phyloP scores from a whole-genome alignment of 78 protist species.

The Paratrimastix pyriformis region DNA sequence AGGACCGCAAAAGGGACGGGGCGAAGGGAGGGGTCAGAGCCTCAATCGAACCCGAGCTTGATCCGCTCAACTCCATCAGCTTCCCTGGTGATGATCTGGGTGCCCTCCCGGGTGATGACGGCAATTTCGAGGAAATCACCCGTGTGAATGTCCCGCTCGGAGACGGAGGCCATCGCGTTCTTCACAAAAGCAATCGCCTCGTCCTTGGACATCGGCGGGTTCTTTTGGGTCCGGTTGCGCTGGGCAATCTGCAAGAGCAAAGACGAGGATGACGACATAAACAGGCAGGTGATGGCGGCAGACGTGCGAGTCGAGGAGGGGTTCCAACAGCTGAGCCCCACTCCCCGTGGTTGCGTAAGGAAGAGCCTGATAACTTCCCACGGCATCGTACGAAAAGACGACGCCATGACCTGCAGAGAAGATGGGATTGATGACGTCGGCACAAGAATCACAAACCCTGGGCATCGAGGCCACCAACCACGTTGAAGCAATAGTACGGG shows the following conservation, averaged over 20 bases:
- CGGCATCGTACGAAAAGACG: slow-evolving; percentile 86
- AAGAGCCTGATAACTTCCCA: slow-evolving; percentile 76
- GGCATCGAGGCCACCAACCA: slow-evolving; percentile 78
- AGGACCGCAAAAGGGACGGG: too few relatives aligned
- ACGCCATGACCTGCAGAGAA: slow-evolving; percentile 58
- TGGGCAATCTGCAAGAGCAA: too few relatives aligned
- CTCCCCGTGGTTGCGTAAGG: slow-evolving; percentile 69
- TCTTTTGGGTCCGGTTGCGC: neutral
- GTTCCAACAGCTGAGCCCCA: slow-evolving; percentile 74
- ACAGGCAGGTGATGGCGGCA: slow-evolving; percentile 5
- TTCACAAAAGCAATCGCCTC: slow-evolving; percentile 61
- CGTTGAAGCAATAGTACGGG: slow-evolving; percentile 90
- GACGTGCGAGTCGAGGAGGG: slow-evolving; percentile 84
- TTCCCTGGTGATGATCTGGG: neutral
- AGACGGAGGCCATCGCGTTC: slow-evolving; percentile 78
- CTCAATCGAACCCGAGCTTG: too few relatives aligned
- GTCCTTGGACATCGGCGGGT: slow-evolving; percentile 28
- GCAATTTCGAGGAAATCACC: slow-evolving; percentile 85
- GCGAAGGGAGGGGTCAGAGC: too few relatives aligned
- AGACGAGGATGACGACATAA: too few relatives aligned
- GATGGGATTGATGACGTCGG: neutral
- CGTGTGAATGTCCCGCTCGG: slow-evolving; percentile 97
- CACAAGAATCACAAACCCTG: slow-evolving; percentile 25
- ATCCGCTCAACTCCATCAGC: too few relatives aligned
- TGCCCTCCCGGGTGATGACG: slow-evolving; percentile 53